Evolutionary conservation across 2,329 filamentous ascomycete genomes (phyloP).

Genomic region (Metarhizium brunneum): DNA sequence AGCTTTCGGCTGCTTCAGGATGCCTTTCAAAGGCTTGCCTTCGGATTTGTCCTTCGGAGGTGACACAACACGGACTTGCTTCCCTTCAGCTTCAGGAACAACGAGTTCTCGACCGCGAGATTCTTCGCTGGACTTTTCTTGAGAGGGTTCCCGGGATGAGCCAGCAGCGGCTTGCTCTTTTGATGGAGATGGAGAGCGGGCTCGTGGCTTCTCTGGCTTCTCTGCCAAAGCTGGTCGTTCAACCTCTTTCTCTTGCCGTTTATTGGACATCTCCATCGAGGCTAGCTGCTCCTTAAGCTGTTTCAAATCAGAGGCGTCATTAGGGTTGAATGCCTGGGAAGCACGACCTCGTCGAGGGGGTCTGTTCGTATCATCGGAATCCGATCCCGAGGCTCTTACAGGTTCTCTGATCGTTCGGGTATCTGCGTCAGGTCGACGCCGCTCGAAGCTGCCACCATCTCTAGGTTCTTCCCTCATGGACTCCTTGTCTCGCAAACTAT

Average conservation of each 20-base stretch:
- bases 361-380: slow-evolving; percentile 32
- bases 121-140: slow-evolving; percentile 16
- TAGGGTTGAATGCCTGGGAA: slow-evolving; percentile 40
- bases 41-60: slow-evolving; percentile 57
- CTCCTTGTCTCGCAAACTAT: slow-evolving; percentile 24
- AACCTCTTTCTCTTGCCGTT: slow-evolving; percentile 8
- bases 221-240: not conserved
- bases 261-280: slow-evolving; percentile 24
- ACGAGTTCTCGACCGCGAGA: slow-evolving; percentile 33
- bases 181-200: slow-evolving; percentile 12
- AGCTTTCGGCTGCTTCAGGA: slow-evolving; percentile 71
- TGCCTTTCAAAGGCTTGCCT: slow-evolving; percentile 67
- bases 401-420: slow-evolving; percentile 18
- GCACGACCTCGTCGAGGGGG: slow-evolving; percentile 27
- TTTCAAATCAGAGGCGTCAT: slow-evolving; percentile 38
- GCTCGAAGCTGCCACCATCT: slow-evolving; percentile 17
- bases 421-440: not conserved
- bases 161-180: slow-evolving; percentile 8
- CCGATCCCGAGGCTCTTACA: slow-evolving; percentile 21
- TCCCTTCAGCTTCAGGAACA: slow-evolving; percentile 27
- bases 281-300: slow-evolving; percentile 42
- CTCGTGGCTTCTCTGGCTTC: slow-evolving; percentile 6
- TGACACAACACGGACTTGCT: slow-evolving; percentile 59
- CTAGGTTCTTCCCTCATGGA: not conserved
- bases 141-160: slow-evolving; percentile 6